A percentile compares a stretch with the other conserved stretches of the same genome.
phyloP scores from a whole-genome alignment of 768 basidiomycete species.

The Russula sp. region DNA sequence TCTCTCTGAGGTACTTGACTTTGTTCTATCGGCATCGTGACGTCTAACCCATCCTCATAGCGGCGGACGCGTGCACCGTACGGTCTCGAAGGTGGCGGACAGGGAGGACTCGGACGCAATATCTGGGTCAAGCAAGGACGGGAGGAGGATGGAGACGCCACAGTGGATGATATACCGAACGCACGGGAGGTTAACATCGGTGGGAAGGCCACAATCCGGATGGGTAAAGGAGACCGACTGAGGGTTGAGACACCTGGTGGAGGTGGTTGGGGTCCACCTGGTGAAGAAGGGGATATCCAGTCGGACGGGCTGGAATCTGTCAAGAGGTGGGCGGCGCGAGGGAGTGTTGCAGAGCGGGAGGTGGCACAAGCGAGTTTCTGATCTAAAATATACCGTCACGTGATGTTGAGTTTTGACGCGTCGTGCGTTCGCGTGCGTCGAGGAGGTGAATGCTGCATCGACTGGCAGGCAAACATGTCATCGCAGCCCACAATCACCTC shows the following conservation, averaged over 20 bases:
- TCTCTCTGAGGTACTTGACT: constrained; percentile 65
- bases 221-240: constrained; percentile 83
- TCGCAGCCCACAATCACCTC: constrained; percentile 47
- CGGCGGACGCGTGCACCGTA: constrained; percentile 84
- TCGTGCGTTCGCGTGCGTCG: background rate
- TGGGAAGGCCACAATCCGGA: constrained; percentile 81
- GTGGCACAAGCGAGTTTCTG: constrained; percentile 57
- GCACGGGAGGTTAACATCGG: constrained; percentile 78
- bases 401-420: constrained; percentile 26
- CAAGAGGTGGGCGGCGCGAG: constrained; percentile 64
- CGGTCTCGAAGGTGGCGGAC: constrained; percentile 76
- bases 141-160: constrained; percentile 59
- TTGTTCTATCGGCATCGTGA: background rate
- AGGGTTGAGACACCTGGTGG: constrained; percentile 88
- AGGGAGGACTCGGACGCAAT: constrained; percentile 71
- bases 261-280: constrained; percentile 70
- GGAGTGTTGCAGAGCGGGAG: constrained; percentile 62
- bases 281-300: constrained; percentile 3
- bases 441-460: background rate
- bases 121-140: constrained; percentile 81
- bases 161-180: constrained; percentile 58
- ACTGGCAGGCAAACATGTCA: constrained; percentile 13
- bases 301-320: constrained; percentile 40
- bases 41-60: constrained; percentile 39
- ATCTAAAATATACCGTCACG: constrained; percentile 22